Percentiles rank a stretch among this genome's conserved stretches.
Conservation (phyloP, 2,329 filamentous ascomycete species). For the Fusarium stilboides region DNA sequence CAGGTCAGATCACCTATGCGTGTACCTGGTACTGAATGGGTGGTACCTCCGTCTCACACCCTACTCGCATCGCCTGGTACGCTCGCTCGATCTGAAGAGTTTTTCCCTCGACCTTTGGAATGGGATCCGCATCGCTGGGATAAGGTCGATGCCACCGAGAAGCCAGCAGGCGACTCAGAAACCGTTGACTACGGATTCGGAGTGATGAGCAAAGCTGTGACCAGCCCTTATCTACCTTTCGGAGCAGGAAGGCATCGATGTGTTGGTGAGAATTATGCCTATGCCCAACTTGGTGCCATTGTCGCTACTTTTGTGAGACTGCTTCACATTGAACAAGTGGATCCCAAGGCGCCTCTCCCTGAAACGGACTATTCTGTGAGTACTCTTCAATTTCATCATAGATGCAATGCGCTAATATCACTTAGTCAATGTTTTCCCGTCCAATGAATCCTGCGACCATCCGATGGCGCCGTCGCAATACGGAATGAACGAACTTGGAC, state of each 20-base stretch:
- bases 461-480: conserved; percentile 35
- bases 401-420: neutral
- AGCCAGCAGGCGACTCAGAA: conserved; percentile 73
- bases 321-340: conserved; percentile 74
- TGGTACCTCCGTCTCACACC: conserved; percentile 84
- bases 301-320: conserved; percentile 80
- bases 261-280: conserved; percentile 97
- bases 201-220: conserved; percentile 88
- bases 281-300: conserved; percentile 90
- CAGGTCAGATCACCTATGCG: conserved; percentile 90
- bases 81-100: conserved; percentile 77
- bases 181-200: conserved; percentile 97
- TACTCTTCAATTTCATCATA: accelerated
- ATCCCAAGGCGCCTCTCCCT: conserved; percentile 74
- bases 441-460: conserved; percentile 44
- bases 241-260: conserved; percentile 95
- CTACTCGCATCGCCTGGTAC: conserved; percentile 89
- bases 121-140: conserved; percentile 97
- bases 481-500: neutral
- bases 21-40: conserved; percentile 84
- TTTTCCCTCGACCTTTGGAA: conserved; percentile 83
- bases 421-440: conserved; percentile 45
- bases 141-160: conserved; percentile 55
- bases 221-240: conserved; percentile 92
- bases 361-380: conserved; percentile 73